Evolutionary conservation across 441 rosid genomes (phyloP).

Genomic region (Pelargonium citronellum): DNA sequence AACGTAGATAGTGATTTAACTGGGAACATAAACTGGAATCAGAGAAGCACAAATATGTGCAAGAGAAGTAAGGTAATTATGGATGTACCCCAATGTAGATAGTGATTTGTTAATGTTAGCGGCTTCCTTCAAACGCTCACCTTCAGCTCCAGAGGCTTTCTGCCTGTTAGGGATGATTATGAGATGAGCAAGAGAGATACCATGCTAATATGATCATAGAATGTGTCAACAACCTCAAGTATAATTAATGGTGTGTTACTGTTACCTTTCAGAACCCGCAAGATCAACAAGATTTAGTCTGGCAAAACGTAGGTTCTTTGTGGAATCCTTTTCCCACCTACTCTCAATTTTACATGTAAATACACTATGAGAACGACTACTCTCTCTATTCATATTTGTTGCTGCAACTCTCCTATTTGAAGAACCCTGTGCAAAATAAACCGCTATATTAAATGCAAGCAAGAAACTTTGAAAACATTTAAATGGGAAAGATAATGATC

Average conservation of each 20-base stretch:
- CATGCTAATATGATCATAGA: slow-evolving; percentile 15
- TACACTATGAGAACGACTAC: slow-evolving; percentile 96
- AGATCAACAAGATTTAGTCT: slow-evolving; percentile 95
- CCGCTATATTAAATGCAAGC: slow-evolving; percentile 14
- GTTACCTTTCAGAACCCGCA: slow-evolving; percentile 94
- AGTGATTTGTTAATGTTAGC: slow-evolving; percentile 89
- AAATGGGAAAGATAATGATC: slow-evolving; percentile 3
- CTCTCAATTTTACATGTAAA: slow-evolving; percentile 96
- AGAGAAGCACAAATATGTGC: not conserved
- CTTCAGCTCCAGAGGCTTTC: slow-evolving; percentile 96
- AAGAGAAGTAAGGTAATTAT: slow-evolving; percentile 13
- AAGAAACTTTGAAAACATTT: not conserved
- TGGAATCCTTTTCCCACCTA: slow-evolving; percentile 90
- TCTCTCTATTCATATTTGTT: slow-evolving; percentile 95
- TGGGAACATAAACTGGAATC: slow-evolving; percentile 7
- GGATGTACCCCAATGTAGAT: slow-evolving; percentile 80
- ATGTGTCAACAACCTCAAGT: slow-evolving; percentile 16
- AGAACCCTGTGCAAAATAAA: slow-evolving; percentile 57
- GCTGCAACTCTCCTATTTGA: slow-evolving; percentile 91
- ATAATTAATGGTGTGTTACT: slow-evolving; percentile 28
- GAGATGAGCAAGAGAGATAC: slow-evolving; percentile 4
- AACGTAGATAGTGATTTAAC: no score
- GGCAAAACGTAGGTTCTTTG: slow-evolving; percentile 85
- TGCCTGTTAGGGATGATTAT: slow-evolving; percentile 48
- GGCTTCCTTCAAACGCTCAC: slow-evolving; percentile 95